Percentiles rank a stretch among this genome's conserved stretches.
Conservation (phyloP, 441 rosid genomes). For the Euphorbia corollata region DNA sequence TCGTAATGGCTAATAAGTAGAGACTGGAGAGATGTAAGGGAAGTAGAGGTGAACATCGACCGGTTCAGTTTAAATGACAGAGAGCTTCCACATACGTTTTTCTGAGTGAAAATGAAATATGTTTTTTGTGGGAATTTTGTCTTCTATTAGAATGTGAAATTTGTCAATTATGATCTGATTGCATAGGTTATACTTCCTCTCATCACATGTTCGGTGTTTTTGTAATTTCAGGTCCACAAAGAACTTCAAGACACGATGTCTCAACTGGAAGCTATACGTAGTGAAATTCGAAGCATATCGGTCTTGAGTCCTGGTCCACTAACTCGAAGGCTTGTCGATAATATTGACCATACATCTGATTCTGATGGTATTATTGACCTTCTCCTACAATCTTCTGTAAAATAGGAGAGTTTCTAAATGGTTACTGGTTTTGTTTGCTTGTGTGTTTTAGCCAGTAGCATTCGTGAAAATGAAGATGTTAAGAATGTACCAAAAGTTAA, state of each 20-base stretch:
- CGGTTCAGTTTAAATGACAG: too few species aligned
- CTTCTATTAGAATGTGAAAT: not conserved
- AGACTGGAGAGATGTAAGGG: too few species aligned
- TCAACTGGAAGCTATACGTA: conserved; percentile 73
- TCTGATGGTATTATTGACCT: conserved; percentile 26
- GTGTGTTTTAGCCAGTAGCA: conserved; percentile 6
- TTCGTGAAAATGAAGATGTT: conserved; percentile 5
- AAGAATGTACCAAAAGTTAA: conserved; percentile 5
- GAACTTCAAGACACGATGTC: conserved; percentile 75
- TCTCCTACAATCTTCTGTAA: not conserved
- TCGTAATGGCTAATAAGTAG: too few species aligned
- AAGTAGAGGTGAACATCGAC: too few species aligned
- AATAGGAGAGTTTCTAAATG: not conserved
- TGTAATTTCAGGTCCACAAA: conserved; percentile 52
- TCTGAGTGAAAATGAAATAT: too few species aligned
- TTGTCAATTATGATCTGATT: not conserved
- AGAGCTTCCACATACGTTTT: too few species aligned
- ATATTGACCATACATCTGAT: conserved; percentile 27
- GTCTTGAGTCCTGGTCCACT: conserved; percentile 60
- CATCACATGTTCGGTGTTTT: not conserved
- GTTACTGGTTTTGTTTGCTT: not conserved
- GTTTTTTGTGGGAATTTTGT: not conserved
- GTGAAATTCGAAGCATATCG: conserved; percentile 63
- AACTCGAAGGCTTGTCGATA: conserved; percentile 52
- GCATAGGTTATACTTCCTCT: not conserved